Percentiles rank a stretch among this genome's conserved stretches.
Evolutionary conservation across 768 basidiomycete genomes (phyloP).

Genomic region (Leccinum olivaceopallidum): DNA sequence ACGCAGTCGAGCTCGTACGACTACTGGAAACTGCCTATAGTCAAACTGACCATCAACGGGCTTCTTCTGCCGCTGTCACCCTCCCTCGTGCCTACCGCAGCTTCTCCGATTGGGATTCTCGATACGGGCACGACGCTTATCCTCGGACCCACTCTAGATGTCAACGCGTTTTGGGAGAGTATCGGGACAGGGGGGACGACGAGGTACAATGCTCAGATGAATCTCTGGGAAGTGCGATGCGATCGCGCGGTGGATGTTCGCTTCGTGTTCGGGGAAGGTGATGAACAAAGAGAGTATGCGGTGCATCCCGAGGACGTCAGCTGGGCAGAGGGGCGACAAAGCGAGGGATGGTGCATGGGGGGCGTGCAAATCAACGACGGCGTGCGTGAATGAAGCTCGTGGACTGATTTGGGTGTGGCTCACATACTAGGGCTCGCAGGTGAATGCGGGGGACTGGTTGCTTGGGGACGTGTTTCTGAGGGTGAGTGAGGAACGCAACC

Average conservation of each 20-base stretch:
- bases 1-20: slow-evolving; percentile 40
- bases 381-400: slow-evolving; percentile 30
- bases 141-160: slow-evolving; percentile 52
- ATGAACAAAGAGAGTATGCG: slow-evolving; percentile 37
- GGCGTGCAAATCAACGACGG: slow-evolving; percentile 55
- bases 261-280: slow-evolving; percentile 43
- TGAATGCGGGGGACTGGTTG: slow-evolving; percentile 61
- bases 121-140: slow-evolving; percentile 65
- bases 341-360: slow-evolving; percentile 54
- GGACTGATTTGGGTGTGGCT: not conserved
- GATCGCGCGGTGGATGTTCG: slow-evolving; percentile 47
- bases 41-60: slow-evolving; percentile 45
- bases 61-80: slow-evolving; percentile 40
- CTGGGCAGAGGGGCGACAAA: slow-evolving; percentile 44
- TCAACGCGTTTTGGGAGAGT: slow-evolving; percentile 51
- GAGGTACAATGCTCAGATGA: slow-evolving; percentile 35
- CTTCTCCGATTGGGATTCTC: slow-evolving; percentile 52
- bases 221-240: slow-evolving; percentile 53
- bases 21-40: slow-evolving; percentile 60
- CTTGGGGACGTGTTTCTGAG: slow-evolving; percentile 60
- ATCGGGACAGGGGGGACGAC: slow-evolving; percentile 42
- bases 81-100: slow-evolving; percentile 45
- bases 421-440: slow-evolving; percentile 27
- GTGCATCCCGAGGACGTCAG: slow-evolving; percentile 54
- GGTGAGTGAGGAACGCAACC: slow-evolving; percentile 30